phyloP scores from a whole-genome alignment of 1,284 basidiomycete species.

The Termitomyces sp. region DNA sequence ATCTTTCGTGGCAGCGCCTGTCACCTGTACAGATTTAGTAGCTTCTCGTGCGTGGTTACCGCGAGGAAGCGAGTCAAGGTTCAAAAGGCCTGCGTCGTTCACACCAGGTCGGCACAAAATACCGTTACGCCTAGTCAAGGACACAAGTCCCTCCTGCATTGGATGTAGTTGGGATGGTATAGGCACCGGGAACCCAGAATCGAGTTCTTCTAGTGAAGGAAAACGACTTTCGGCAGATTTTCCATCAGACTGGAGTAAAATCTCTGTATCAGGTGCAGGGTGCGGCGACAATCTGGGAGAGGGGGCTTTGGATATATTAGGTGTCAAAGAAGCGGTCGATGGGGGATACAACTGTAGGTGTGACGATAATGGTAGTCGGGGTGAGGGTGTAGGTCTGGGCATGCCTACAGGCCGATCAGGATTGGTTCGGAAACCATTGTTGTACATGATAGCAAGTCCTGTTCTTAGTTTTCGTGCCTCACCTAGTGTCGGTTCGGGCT shows the following conservation, averaged over 20 bases:
- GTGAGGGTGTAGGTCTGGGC: constrained; percentile 41
- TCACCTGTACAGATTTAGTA: constrained; percentile 48
- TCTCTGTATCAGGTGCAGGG: constrained; percentile 21
- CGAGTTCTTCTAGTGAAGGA: constrained; percentile 73
- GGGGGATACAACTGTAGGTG: constrained; percentile 26
- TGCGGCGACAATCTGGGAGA: constrained; percentile 23
- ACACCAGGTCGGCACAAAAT: not conserved
- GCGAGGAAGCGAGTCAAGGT: constrained; percentile 7
- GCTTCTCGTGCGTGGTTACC: constrained; percentile 21
- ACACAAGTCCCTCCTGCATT: constrained; percentile 6
- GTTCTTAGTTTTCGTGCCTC: constrained; percentile 69
- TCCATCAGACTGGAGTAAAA: constrained; percentile 30
- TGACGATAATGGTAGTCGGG: constrained; percentile 29
- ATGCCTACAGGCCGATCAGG: constrained; percentile 19
- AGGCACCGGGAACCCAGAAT: constrained; percentile 47
- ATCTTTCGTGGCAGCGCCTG: constrained; percentile 51
- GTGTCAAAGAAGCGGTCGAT: constrained; percentile 14
- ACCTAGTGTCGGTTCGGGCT: constrained; percentile 60
- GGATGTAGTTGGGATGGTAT: constrained; percentile 15
- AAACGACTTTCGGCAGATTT: constrained; percentile 62
- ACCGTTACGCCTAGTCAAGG: constrained; percentile 8
- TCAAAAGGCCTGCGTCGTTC: constrained; percentile 5
- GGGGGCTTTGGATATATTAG: constrained; percentile 3
- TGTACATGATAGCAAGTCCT: constrained; percentile 49
- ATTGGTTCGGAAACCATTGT: constrained; percentile 19